Conservation (phyloP, 2,329 filamentous ascomycete species). For the Pseudocercospora crystallina region DNA sequence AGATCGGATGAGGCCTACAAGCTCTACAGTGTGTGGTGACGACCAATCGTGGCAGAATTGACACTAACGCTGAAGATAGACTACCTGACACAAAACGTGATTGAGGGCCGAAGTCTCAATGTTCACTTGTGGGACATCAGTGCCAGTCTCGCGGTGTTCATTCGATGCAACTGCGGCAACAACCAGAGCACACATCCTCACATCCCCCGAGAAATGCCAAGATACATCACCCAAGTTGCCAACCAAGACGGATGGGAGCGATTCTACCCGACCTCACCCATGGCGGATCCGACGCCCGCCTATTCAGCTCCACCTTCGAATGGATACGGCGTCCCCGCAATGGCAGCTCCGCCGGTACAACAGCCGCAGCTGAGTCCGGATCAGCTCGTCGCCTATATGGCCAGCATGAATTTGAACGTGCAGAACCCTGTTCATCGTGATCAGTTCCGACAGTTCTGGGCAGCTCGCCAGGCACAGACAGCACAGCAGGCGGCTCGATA, state of each 20-base stretch:
- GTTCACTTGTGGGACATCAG: conserved; percentile 34
- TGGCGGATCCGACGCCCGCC: conserved; percentile 2
- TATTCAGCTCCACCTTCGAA: conserved; percentile 1
- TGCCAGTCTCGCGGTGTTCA: conserved; percentile 13
- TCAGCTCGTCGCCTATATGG: conserved; percentile 13
- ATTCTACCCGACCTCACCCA: conserved; percentile 13
- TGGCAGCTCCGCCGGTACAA: neutral
- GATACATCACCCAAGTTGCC: conserved; percentile 19
- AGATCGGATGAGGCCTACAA: conserved; percentile 27
- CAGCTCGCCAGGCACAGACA: conserved; percentile 2
- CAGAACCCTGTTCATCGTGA: conserved; percentile 7
- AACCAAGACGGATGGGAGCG: conserved; percentile 22
- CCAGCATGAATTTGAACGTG: conserved; percentile 8
- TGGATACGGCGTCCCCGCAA: conserved; percentile 2
- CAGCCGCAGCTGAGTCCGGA: conserved; percentile 2
- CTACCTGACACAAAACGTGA: conserved; percentile 25
- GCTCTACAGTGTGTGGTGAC: conserved; percentile 27
- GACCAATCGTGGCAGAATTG: neutral
- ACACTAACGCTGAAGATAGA: conserved; percentile 20
- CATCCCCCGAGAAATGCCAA: neutral
- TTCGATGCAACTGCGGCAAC: conserved; percentile 27
- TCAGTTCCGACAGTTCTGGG: conserved; percentile 5
- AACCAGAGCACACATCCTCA: conserved; percentile 13
- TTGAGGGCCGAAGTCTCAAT: conserved; percentile 23
- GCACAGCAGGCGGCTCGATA: conserved; percentile 1